Percentiles rank a stretch among this genome's conserved stretches.
Conservation (phyloP, 1,284 basidiomycete genomes). For the Papiliotrema laurentii region DNA sequence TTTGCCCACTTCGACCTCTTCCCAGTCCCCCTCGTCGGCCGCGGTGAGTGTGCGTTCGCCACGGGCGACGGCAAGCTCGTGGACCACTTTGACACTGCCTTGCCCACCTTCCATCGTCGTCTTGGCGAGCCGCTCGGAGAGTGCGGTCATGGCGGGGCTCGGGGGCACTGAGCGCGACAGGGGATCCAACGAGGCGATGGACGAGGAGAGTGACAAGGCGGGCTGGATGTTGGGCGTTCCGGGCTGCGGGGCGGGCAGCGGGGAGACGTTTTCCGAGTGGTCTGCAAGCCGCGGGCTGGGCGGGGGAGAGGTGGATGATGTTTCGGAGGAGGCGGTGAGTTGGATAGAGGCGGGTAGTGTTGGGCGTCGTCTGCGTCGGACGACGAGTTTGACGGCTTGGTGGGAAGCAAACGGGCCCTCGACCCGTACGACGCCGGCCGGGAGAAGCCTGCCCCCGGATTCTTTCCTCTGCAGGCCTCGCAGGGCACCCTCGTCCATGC, state of each 20-base stretch:
- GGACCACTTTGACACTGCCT: slow-evolving; percentile 7
- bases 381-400: slow-evolving; percentile 83
- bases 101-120: slow-evolving; percentile 1
- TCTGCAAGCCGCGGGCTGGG: slow-evolving; percentile 6
- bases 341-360: not conserved
- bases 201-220: slow-evolving; percentile 41
- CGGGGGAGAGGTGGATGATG: slow-evolving; percentile 3
- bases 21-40: slow-evolving; percentile 56
- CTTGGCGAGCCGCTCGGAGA: slow-evolving; percentile 17
- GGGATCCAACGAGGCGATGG: slow-evolving; percentile 46
- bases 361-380: slow-evolving; percentile 49
- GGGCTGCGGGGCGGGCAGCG: slow-evolving; percentile 19
- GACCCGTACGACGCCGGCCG: slow-evolving; percentile 83
- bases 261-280: not conserved
- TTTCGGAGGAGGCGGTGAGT: slow-evolving; percentile 7
- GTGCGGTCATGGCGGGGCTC: slow-evolving; percentile 30
- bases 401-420: slow-evolving; percentile 87
- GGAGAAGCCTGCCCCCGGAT: slow-evolving; percentile 81
- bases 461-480: slow-evolving; percentile 75
- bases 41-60: slow-evolving; percentile 4
- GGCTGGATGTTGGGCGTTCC: slow-evolving; percentile 44
- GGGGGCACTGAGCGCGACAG: slow-evolving; percentile 30
- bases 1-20: slow-evolving; percentile 84
- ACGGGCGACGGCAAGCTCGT: slow-evolving; percentile 1
- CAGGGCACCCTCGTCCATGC: slow-evolving; percentile 75